Evolutionary conservation across 1,284 basidiomycete genomes (phyloP).

Genomic region (Melampsora americana): DNA sequence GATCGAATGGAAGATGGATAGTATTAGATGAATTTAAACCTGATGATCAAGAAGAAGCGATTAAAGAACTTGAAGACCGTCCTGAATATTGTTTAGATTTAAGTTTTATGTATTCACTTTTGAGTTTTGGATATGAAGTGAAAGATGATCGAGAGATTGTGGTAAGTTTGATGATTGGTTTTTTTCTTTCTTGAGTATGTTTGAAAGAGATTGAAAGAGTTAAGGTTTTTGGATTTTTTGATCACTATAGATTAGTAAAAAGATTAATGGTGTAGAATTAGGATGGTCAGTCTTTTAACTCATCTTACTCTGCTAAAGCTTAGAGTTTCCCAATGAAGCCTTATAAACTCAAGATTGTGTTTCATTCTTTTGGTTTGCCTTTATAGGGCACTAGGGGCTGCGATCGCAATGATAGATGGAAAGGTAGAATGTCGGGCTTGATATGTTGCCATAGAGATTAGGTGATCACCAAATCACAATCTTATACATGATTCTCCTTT

Average conservation of each 20-base stretch:
- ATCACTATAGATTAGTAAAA: conserved; percentile 76
- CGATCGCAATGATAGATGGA: conserved; percentile 45
- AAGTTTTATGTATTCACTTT: conserved; percentile 86
- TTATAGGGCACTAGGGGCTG: conserved; percentile 46
- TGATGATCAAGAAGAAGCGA: conserved; percentile 59
- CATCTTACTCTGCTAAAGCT: conserved; percentile 66
- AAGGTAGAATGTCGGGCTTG: conserved; percentile 3
- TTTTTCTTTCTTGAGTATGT: not conserved
- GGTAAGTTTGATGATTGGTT: not conserved
- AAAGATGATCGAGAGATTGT: conserved; percentile 19
- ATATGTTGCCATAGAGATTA: not conserved
- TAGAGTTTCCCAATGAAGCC: not conserved
- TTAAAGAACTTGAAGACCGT: conserved; percentile 73
- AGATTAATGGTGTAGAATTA: conserved; percentile 83
- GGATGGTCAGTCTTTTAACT: conserved; percentile 92
- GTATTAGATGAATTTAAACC: conserved; percentile 49
- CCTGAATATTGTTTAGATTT: conserved; percentile 94
- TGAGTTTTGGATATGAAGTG: conserved; percentile 62
- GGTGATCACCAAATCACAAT: not conserved
- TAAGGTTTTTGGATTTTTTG: conserved; percentile 71
- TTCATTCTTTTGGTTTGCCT: not conserved
- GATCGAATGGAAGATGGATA: conserved; percentile 18
- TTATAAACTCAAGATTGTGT: not conserved
- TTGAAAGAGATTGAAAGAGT: not conserved
- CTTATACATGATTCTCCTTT: not conserved